Base-by-base conservation (phyloP, 2,329 filamentous ascomycete genomes). In the Aspergillus fijiensis region DNA sequence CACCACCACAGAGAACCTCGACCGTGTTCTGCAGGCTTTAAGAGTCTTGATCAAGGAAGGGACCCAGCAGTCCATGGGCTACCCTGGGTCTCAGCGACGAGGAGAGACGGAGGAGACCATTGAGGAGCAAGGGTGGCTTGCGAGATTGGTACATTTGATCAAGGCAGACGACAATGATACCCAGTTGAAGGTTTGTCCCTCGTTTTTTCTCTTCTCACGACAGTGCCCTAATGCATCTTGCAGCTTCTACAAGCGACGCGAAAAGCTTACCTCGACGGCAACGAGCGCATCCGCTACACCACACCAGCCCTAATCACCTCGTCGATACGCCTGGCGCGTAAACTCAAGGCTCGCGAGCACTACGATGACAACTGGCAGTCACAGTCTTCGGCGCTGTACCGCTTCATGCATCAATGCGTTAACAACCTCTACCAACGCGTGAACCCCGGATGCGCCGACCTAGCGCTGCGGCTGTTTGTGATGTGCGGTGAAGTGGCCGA, bases 41-140 rank as follows among this genome's bases (percentile, higher is more conserved):
- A 91, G 91, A 67, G 95, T 99, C 0, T 81, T 99, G 39, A 95
- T 99, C 74, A 95, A 92, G 69, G 95, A 99, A 78, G 93, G 94
- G 12, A 88, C 90, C 14, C 93, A 96, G 70, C 82, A 89, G 57
- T 87, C 91, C n/a, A 85, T 87, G 51, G 91, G 91, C 31, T 97
- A 97, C 69, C 89, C 93, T 0, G 91, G 91, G 3, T 78, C 82
- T 14, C 90, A 94, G 71, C 84, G 91, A 64, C 87, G 92, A 63
- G 81, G 85, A 51, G 96, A 99, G 80, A 98, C 95, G 0, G 95
- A 99, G 63, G 96, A 99, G 79, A 98, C 94, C 0, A 87, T 98
- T 70, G 94, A 99, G 77, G 95, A 99, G 78, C 95, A 99, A 81
- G 95, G 95, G 55, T 97, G 92, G 92, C 83, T 99, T 57, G 95